Base-by-base conservation (phyloP, 768 basidiomycete genomes). In the Suillus subluteus region DNA sequence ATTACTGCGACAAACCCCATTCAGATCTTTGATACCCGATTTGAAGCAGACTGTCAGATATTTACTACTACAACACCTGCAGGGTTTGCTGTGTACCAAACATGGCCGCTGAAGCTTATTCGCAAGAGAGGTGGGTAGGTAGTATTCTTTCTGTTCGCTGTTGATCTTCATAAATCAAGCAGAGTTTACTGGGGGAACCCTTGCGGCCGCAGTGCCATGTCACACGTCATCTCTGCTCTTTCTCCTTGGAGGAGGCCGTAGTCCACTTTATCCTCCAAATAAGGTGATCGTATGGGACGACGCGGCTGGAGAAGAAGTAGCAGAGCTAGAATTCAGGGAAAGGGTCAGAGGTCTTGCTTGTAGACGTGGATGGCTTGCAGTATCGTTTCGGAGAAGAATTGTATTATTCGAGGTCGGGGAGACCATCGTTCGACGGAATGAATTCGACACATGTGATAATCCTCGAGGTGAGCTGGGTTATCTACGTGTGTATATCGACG, bases 231-330 rank as follows among this genome's bases (percentile, higher is more conserved):
- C 93, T 66, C 80, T 96, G 26, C 82, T 96, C 59, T 95, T 95
- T 77, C 87, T 96, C 58, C 82, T 95, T 64, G 95, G 95, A 59
- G 95, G 95, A 55, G 94, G 95, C 46, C 86, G 89, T 64, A 95
- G 92, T 75, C 95, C 95, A 38, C 85, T 91, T 12, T 96, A 95
- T 78, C 92, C 95, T 37, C 92, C 91, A 37, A 96, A 96, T 79
- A 96, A 97, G 80, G 92, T 96, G 63, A 83, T 96, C 69, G 76
- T 97, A 63, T 96, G 94, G 94, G 91, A 96, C 77, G 94, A 94
- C 78, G 85, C 84, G 4, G 79, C 86, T 4, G 87, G 87, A n/a
- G 80, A 81, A 67, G 92, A 95, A 74, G 91, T 94, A 59, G 93
- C 92, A 44, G 94, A 96, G 76, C 84, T 96, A 66, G 94, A 96